These are phyloP conservation scores for Collariella sp. DNA, from an alignment of 495 filamentous ascomycete species.

Conservation along the genomic window DNA sequence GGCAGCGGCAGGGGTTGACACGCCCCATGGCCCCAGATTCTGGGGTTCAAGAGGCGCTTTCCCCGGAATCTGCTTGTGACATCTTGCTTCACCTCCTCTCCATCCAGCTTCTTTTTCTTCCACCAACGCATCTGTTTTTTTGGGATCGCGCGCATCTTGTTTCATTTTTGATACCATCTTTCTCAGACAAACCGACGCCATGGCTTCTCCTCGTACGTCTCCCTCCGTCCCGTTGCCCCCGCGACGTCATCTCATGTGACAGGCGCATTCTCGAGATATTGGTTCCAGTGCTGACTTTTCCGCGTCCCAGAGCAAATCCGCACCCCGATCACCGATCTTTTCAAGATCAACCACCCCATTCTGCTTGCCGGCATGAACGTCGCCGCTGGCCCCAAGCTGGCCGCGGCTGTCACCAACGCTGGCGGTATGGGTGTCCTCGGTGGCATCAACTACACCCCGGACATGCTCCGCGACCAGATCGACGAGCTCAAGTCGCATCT, in stretches of 20 bases:
- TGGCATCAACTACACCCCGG: slow-evolving; percentile 91
- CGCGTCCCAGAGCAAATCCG: slow-evolving; percentile 75
- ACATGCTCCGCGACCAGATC: slow-evolving; percentile 93
- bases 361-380: slow-evolving; percentile 99
- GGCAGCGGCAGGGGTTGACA: slow-evolving; percentile 1
- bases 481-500: slow-evolving; percentile 86
- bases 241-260: background rate
- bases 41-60: slow-evolving; percentile 8
- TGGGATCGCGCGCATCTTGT: background rate
- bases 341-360: slow-evolving; percentile 95
- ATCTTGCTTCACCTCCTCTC: slow-evolving; percentile 2
- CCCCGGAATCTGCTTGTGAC: slow-evolving; percentile 1
- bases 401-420: slow-evolving; percentile 93
- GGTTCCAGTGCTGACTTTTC: background rate
- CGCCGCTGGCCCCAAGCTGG: slow-evolving; percentile 92
- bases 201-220: slow-evolving; percentile 75
- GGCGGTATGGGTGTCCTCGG: slow-evolving; percentile 95
- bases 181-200: slow-evolving; percentile 35
- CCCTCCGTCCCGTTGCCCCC: slow-evolving; percentile 1
- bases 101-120: background rate
- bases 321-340: slow-evolving; percentile 84
- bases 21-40: background rate
- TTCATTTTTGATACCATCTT: slow-evolving; percentile 16
- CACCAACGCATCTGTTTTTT: background rate
- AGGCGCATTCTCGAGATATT: background rate